Evolutionary conservation across 2,329 filamentous ascomycete species (phyloP).

Genomic region (Orbilia javanica): DNA sequence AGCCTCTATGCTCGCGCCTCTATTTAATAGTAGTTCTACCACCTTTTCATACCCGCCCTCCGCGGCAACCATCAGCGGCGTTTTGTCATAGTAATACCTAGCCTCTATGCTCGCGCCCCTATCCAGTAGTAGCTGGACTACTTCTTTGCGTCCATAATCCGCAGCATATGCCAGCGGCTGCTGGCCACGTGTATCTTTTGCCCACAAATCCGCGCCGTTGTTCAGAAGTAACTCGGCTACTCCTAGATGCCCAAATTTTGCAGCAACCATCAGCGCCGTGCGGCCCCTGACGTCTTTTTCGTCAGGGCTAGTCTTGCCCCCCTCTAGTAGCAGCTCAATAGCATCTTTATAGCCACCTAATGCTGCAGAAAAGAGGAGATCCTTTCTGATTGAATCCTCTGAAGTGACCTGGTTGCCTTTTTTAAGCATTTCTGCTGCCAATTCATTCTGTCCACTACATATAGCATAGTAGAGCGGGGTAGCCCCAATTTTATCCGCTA

Average conservation of each 20-base stretch:
- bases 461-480: constrained; percentile 28
- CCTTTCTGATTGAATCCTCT: not conserved
- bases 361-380: not conserved
- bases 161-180: not conserved
- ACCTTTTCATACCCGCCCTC: not conserved
- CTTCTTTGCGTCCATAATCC: not conserved
- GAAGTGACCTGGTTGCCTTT: not conserved
- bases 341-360: not conserved
- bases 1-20: not conserved
- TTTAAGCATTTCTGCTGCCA: not conserved
- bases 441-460: not conserved
- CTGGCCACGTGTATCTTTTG: not conserved
- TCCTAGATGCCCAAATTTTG: not conserved
- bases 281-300: not conserved
- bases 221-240: not conserved
- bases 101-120: not conserved
- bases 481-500: not conserved
- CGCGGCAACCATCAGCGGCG: not conserved
- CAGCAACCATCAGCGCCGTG: not conserved
- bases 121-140: not conserved
- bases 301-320: not conserved
- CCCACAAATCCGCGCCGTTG: not conserved
- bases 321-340: constrained; percentile 6
- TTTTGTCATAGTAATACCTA: not conserved
- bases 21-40: not conserved